Base-by-base conservation (phyloP, 208 protist genomes). In the Leishmania mexicana region DNA sequence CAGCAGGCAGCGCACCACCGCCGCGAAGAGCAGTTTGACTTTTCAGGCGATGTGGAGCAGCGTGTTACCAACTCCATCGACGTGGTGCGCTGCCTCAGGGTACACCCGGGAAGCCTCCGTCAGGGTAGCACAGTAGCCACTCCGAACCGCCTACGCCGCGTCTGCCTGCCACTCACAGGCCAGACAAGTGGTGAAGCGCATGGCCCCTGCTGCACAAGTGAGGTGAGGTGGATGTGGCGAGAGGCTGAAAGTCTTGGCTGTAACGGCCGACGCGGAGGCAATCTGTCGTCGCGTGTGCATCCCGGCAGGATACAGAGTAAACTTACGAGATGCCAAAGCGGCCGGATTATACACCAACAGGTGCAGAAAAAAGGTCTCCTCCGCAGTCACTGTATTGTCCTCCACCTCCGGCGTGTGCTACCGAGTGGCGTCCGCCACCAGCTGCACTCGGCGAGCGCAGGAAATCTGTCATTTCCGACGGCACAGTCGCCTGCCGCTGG, bases 11-110 rank as follows among this genome's bases (percentile, higher is more conserved):
- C 76, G 58, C n/a, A 84, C 54, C 0, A 88, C 80, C 24, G 51
- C 45, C n/a, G 65, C 6, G 4, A 86, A 85, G 13, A 72, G 71
- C 67, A 76, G 47, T 73, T 58, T n/a, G 0, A 64, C 74, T 45
- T 47, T 47, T 35, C 88, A 89, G 62, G 65, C 73, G 51, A 83
- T n/a, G 76, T 88, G 83, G 35, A 89, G 79, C 47, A 84, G 65
- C n/a, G 85, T 88, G 71, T 88, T 83, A 38, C 83, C 85, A 11
- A 54, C 31, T 35, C 77, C 80, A 40, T 87, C 81, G 15, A 75
- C 47, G 45, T 67, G 51, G 42, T 73, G 60, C 45, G 85, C 76
- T 13, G 74, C 51, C 19, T 72, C 74, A 1, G 72, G 81, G 53
- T 75, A 79, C 57, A 15, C 40, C 49, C 58, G 64, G 3, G 75